Percentiles rank a stretch among this genome's conserved stretches.
Evolutionary conservation across 2,329 filamentous ascomycete species (phyloP).

Genomic region (Fusarium tanahbumbuense): DNA sequence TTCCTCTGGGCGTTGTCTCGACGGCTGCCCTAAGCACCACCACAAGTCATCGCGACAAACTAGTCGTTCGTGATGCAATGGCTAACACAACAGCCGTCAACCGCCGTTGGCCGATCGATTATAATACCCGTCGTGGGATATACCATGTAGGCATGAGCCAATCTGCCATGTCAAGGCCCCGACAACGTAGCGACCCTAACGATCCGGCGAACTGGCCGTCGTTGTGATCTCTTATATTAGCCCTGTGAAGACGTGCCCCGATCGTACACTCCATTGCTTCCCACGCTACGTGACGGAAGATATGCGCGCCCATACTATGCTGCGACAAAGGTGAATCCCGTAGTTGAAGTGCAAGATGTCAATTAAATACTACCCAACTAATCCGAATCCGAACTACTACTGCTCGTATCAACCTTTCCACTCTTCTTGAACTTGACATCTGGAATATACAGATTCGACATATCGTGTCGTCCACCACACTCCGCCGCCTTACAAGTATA

Average conservation of each 20-base stretch:
- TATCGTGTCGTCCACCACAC: not conserved
- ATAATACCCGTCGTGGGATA: not conserved
- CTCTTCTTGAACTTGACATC: slow-evolving; percentile 5
- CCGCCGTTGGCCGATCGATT: not conserved
- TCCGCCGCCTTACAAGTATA: slow-evolving; percentile 13
- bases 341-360: not conserved
- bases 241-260: not conserved
- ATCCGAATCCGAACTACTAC: not conserved
- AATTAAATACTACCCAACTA: not conserved
- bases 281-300: not conserved
- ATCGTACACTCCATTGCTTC: not conserved
- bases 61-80: not conserved
- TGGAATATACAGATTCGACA: slow-evolving; percentile 14
- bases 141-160: not conserved
- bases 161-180: no score
- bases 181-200: not conserved
- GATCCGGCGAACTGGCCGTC: not conserved
- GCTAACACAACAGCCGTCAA: not conserved
- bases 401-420: not conserved
- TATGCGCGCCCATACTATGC: not conserved
- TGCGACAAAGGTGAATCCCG: not conserved
- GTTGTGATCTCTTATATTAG: not conserved
- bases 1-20: not conserved
- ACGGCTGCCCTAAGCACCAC: not conserved
- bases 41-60: not conserved